Percentiles rank a stretch among this genome's conserved stretches.
These are phyloP conservation scores for Triglochin maritima DNA, from an alignment of 106 monocot genomes.

Conservation along the genomic window DNA sequence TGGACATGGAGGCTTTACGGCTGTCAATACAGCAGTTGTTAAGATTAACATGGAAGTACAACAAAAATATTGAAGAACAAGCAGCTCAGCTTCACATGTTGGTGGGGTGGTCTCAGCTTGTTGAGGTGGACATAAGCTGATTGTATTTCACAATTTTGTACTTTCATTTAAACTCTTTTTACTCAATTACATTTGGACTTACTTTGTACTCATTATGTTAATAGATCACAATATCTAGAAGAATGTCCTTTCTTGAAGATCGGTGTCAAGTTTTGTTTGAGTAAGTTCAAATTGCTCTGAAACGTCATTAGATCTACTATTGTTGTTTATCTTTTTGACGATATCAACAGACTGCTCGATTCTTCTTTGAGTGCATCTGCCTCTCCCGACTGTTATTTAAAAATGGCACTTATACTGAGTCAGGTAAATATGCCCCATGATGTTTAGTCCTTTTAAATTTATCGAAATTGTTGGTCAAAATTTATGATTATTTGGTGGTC, in stretches of 20 bases:
- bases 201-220: not conserved
- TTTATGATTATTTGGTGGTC: not conserved
- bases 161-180: too few species aligned
- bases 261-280: constrained; percentile 71
- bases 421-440: constrained; percentile 31
- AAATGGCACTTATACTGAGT: constrained; percentile 75
- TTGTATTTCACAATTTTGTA: constrained; percentile 2
- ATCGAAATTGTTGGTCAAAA: not conserved
- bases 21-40: constrained; percentile 65
- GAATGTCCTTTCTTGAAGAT: constrained; percentile 71
- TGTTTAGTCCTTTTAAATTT: too few species aligned
- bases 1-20: constrained; percentile 38
- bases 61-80: constrained; percentile 93
- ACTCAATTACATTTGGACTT: too few species aligned
- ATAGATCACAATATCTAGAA: constrained; percentile 84
- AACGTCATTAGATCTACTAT: not conserved
- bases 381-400: constrained; percentile 87
- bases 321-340: not conserved
- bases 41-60: constrained; percentile 88
- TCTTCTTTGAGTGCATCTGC: constrained; percentile 69
- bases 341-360: constrained; percentile 56
- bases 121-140: constrained; percentile 30
- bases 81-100: constrained; percentile 95
- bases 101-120: constrained; percentile 85
- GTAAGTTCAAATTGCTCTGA: constrained; percentile 26